phyloP scores from a whole-genome alignment of 129 eudicot species.

The Glebionis coronaria region DNA sequence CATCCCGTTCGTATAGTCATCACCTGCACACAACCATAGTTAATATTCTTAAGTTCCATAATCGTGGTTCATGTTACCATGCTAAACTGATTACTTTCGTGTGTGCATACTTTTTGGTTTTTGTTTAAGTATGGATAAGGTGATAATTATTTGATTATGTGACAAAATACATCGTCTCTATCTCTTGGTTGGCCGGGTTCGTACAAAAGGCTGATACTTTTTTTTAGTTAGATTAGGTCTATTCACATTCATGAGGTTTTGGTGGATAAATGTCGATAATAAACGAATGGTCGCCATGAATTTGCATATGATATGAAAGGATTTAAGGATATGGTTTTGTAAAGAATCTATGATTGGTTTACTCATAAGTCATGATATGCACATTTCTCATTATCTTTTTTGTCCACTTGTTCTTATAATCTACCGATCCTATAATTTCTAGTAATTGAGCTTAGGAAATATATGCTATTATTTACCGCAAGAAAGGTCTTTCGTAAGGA shows the following conservation, averaged over 20 bases:
- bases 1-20: slow-evolving; percentile 97
- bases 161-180: slow-evolving; percentile 1
- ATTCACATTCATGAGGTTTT: slow-evolving; percentile 17
- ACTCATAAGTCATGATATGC: slow-evolving; percentile 1
- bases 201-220: slow-evolving; percentile 13
- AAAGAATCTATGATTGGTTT: slow-evolving; percentile 23
- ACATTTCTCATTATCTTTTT: background rate
- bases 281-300: slow-evolving; percentile 29
- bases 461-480: slow-evolving; percentile 55
- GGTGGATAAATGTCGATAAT: slow-evolving; percentile 23
- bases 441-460: background rate
- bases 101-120: slow-evolving; percentile 5
- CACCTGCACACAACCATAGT: slow-evolving; percentile 51
- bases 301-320: slow-evolving; percentile 7
- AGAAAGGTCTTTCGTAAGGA: slow-evolving; percentile 59
- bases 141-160: slow-evolving; percentile 15
- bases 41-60: background rate
- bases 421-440: background rate
- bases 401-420: background rate
- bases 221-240: slow-evolving; percentile 14
- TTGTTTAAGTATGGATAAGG: slow-evolving; percentile 9
- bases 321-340: slow-evolving; percentile 18
- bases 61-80: no score
- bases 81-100: background rate
- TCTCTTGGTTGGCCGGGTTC: slow-evolving; percentile 14